Conservation (phyloP, 148 eudicot species). For the Rhododendron mucronatum region DNA sequence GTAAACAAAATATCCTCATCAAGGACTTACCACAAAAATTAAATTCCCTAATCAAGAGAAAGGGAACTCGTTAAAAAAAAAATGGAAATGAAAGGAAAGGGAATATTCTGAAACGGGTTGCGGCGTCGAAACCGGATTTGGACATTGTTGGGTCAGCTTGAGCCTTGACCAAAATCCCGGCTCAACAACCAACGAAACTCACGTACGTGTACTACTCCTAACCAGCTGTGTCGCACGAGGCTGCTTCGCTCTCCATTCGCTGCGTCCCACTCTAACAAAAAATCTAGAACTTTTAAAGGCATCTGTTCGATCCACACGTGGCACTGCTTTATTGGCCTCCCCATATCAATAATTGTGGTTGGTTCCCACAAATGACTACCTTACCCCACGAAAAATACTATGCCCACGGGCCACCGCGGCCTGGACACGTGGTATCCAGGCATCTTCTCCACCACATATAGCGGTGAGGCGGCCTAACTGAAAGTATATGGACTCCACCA, state of each 20-base stretch:
- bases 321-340: not conserved
- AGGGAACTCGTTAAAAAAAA: not conserved
- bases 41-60: not conserved
- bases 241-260: slow-evolving; percentile 26
- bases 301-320: not conserved
- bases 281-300: not conserved
- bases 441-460: too few species aligned
- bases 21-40: not conserved
- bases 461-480: too few species aligned
- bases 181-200: not conserved
- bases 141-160: not conserved
- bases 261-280: not conserved
- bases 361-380: not conserved
- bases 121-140: not conserved
- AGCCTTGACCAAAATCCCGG: not conserved
- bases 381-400: not conserved
- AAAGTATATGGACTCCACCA: too few species aligned
- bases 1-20: too few species aligned
- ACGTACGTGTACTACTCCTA: not conserved
- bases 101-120: not conserved
- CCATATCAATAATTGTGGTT: not conserved
- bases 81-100: not conserved
- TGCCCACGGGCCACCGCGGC: too few species aligned
- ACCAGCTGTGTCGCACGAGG: slow-evolving; percentile 11
- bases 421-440: too few species aligned